Conservation (phyloP, 2,329 filamentous ascomycete genomes). For the Cladosporium phlei region DNA sequence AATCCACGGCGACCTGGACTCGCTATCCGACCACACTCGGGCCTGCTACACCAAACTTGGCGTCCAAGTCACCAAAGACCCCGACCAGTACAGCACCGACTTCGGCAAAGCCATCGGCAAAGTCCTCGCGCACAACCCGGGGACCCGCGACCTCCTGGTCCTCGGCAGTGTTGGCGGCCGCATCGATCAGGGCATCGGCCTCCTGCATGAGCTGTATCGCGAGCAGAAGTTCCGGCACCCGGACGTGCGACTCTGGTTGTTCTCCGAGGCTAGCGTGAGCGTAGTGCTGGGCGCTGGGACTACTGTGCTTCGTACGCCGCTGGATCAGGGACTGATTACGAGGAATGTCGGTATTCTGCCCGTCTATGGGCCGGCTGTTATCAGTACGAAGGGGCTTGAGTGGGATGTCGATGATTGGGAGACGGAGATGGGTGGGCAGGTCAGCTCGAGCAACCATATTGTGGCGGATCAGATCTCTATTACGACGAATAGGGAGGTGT, state of each 20-base stretch:
- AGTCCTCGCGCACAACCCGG: slow-evolving; percentile 42
- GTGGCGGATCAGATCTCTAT: slow-evolving; percentile 37
- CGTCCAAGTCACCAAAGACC: slow-evolving; percentile 62
- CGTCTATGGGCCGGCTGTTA: slow-evolving; percentile 69
- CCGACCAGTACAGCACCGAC: slow-evolving; percentile 85
- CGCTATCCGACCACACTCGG: slow-evolving; percentile 59
- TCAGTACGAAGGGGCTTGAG: slow-evolving; percentile 74
- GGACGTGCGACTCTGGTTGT: slow-evolving; percentile 60
- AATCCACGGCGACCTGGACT: slow-evolving; percentile 91
- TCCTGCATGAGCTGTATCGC: slow-evolving; percentile 75
- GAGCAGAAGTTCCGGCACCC: slow-evolving; percentile 42
- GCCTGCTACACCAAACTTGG: slow-evolving; percentile 60
- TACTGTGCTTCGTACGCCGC: slow-evolving; percentile 64
- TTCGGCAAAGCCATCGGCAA: slow-evolving; percentile 74
- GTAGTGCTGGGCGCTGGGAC: slow-evolving; percentile 68
- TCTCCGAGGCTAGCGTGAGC: slow-evolving; percentile 75
- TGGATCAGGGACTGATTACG: slow-evolving; percentile 53
- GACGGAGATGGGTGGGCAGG: slow-evolving; percentile 49
- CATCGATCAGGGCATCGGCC: slow-evolving; percentile 85
- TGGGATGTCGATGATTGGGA: slow-evolving; percentile 87
- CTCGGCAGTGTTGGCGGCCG: slow-evolving; percentile 83
- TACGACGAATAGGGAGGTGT: slow-evolving; percentile 38
- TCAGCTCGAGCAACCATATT: slow-evolving; percentile 49
- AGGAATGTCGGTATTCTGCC: slow-evolving; percentile 85
- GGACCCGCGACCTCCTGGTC: slow-evolving; percentile 56